Base-by-base conservation (phyloP, 2,329 filamentous ascomycete genomes). In the Alternaria longipes region DNA sequence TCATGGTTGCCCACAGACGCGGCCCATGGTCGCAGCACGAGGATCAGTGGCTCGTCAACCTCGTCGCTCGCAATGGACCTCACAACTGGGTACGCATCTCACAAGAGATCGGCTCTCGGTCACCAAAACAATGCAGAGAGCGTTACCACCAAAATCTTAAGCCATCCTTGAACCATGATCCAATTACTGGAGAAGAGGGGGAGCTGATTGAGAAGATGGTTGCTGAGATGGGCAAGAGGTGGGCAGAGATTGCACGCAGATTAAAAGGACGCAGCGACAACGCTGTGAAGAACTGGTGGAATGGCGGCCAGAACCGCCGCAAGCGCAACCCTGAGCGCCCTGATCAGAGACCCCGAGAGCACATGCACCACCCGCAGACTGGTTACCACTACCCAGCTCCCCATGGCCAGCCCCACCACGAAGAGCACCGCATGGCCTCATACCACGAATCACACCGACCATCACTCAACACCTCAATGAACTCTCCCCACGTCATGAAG, bases 201-300 rank as follows among this genome's bases (percentile, higher is more conserved):
- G 78, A 85, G 40, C 74, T 88, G 71, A 97, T 98, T 73, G 90
- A 94, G 81, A 84, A 86, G 59, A 85, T 95, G 77, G 94, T 97
- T 16, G 79, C 81, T 11, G 86, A 91, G 70, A 89, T 92, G 82
- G 93, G 93, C 64, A 94, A 93, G 82, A 88, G 91, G 58, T 97
- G 94, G 94, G 94, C 94, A 3, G 93, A 97, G 76, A 97, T 97
- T 74, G 92, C 94, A 45, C 87, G 94, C 67, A 85, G 88, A 46
- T 85, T 97, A 20, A 86, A 90, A 56, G 93, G 93, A 66, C 90
- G 94, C 74, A 97, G 93, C 78, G 94, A 97, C 82, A 97, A 97
- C 74, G 91, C 92, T 28, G 92, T 97, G 65, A 97, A 97, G 87
- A 97, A 97, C 80, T 97, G 93, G 93, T 97, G 92, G 92, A 97